Percentiles rank a stretch among this genome's conserved stretches.
These are phyloP conservation scores for Zychaea mexicana DNA, from an alignment of 371 early-diverging fungal species.

Conservation along the genomic window DNA sequence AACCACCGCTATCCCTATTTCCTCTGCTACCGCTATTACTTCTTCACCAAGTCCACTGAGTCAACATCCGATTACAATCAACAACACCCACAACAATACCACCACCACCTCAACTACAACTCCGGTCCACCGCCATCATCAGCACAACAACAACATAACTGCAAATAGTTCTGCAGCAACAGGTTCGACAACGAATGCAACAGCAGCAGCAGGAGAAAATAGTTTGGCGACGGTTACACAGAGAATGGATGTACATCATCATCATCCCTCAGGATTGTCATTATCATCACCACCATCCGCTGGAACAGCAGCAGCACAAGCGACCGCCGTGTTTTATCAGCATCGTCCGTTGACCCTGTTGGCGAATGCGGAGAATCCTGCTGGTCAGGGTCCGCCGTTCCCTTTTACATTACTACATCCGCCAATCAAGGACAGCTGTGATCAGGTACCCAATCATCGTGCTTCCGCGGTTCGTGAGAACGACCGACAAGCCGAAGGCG, in stretches of 20 bases:
- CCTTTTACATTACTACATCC: conserved; percentile 13
- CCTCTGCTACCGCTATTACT: not conserved
- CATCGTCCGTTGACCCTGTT: conserved; percentile 20
- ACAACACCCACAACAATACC: not conserved
- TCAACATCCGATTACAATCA: not conserved
- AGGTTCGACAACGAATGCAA: no score
- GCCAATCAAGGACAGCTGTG: not conserved
- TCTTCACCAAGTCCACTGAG: not conserved
- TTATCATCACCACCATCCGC: no score
- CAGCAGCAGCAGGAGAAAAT: no score
- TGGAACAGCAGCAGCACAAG: not conserved
- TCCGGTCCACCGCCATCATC: not conserved
- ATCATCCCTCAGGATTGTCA: no score
- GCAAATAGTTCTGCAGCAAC: no score
- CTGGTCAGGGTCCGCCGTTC: conserved; percentile 9
- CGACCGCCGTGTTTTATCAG: conserved; percentile 15
- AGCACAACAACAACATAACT: not conserved
- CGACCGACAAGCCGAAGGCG: not conserved
- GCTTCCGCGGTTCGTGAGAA: not conserved
- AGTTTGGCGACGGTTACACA: no score
- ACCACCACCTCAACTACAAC: not conserved
- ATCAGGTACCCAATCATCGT: not conserved
- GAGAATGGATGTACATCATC: no score
- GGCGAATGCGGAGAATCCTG: not conserved
- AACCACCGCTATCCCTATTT: not conserved